These are phyloP conservation scores for Kodamaea laetipori DNA, from an alignment of 805 yeast genomes.

Conservation along the genomic window DNA sequence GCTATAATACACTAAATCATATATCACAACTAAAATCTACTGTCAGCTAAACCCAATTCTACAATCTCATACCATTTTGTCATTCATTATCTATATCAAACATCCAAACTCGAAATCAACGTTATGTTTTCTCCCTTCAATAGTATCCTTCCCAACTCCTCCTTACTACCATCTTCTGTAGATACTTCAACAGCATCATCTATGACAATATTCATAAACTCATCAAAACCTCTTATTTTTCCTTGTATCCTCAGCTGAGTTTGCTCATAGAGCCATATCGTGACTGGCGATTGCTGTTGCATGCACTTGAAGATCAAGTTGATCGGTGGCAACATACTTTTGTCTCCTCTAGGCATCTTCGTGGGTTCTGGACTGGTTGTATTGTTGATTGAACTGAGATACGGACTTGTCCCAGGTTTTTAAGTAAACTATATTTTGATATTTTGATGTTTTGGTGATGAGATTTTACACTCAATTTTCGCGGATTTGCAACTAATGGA, in stretches of 20 bases:
- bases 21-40: no score
- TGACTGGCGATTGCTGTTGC: slow-evolving; percentile 78
- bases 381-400: background rate
- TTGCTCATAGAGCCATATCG: slow-evolving; percentile 91
- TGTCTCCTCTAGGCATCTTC: slow-evolving; percentile 23
- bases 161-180: slow-evolving; percentile 48
- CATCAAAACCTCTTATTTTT: slow-evolving; percentile 88
- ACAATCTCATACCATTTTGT: background rate
- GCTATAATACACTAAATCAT: no score
- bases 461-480: background rate
- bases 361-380: no score
- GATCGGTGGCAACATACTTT: slow-evolving; percentile 79
- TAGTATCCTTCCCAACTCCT: slow-evolving; percentile 70
- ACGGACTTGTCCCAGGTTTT: no score
- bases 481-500: slow-evolving; percentile 1
- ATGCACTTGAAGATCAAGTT: slow-evolving; percentile 84
- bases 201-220: slow-evolving; percentile 83
- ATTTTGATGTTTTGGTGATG: slow-evolving; percentile 3
- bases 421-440: no score
- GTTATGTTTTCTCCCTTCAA: slow-evolving; percentile 95
- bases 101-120: slow-evolving; percentile 52
- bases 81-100: background rate
- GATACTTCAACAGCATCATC: slow-evolving; percentile 68
- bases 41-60: background rate
- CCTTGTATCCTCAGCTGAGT: slow-evolving; percentile 77